These are phyloP conservation scores for Diaporthe caulivora DNA, from an alignment of 2,329 filamentous ascomycete species.

Conservation along the genomic window DNA sequence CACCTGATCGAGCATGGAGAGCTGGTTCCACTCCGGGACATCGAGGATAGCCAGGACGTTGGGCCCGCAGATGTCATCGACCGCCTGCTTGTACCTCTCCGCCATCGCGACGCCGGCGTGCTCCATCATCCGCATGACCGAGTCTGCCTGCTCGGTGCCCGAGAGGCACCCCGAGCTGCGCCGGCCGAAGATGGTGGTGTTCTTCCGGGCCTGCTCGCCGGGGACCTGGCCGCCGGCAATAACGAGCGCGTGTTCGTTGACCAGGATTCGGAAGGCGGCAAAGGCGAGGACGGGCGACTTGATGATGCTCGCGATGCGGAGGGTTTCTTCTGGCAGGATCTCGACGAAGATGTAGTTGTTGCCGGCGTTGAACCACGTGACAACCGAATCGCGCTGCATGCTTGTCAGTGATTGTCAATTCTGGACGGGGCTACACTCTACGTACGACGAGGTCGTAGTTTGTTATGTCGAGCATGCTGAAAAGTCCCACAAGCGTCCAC, in stretches of 20 bases:
- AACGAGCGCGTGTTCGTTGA: conserved; percentile 71
- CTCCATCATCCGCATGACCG: conserved; percentile 43
- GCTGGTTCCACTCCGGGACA: conserved; percentile 52
- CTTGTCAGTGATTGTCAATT: conserved; percentile 38
- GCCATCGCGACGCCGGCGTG: conserved; percentile 68
- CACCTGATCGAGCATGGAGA: conserved; percentile 38
- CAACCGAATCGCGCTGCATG: conserved; percentile 57
- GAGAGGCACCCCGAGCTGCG: conserved; percentile 30
- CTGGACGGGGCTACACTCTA: background rate
- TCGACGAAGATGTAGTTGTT: conserved; percentile 72
- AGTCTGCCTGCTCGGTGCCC: conserved; percentile 33
- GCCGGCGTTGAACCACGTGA: conserved; percentile 69
- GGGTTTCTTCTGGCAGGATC: conserved; percentile 70
- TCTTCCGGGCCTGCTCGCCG: conserved; percentile 39
- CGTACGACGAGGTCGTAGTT: conserved; percentile 52
- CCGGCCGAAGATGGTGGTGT: conserved; percentile 35
- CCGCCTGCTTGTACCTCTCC: conserved; percentile 55
- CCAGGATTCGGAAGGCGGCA: conserved; percentile 69
- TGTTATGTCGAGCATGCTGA: conserved; percentile 68
- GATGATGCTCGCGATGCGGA: conserved; percentile 67
- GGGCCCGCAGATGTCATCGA: conserved; percentile 50
- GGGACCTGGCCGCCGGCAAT: conserved; percentile 52
- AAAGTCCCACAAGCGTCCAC: conserved; percentile 75
- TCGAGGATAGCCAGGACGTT: conserved; percentile 48
- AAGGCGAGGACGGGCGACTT: conserved; percentile 57